Conservation (phyloP, 495 filamentous ascomycete genomes). For the Entonaema liquescens region DNA sequence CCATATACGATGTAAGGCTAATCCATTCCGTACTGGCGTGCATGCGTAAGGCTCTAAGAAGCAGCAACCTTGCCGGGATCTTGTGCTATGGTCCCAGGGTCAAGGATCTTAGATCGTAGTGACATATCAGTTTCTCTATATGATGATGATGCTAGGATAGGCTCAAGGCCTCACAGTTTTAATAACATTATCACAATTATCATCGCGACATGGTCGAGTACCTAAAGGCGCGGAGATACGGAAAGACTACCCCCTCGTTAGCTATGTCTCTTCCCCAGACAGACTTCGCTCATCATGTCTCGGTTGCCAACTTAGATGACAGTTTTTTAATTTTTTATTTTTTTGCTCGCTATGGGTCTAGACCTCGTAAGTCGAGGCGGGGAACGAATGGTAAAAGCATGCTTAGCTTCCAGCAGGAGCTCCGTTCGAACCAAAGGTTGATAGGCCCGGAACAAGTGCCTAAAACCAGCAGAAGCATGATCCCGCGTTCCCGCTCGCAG, state of each 20-base stretch:
- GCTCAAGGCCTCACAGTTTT: conserved; percentile 4
- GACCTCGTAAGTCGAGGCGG: conserved; percentile 19
- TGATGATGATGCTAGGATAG: not conserved
- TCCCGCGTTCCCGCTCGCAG: conserved; percentile 32
- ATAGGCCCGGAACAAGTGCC: not conserved
- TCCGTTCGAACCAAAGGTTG: conserved; percentile 15
- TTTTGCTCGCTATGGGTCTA: not conserved
- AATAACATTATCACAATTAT: not conserved
- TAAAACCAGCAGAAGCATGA: conserved; percentile 17
- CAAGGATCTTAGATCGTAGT: conserved; percentile 34
- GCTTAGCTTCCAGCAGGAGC: not conserved
- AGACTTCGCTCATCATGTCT: conserved; percentile 33
- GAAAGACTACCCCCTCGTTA: not conserved
- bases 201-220: conserved; percentile 1
- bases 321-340: not conserved
- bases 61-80: conserved; percentile 26
- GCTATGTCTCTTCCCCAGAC: conserved; percentile 12
- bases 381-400: not conserved
- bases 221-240: not conserved
- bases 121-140: conserved; percentile 23
- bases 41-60: conserved; percentile 9
- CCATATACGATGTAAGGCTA: conserved; percentile 6
- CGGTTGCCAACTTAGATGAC: conserved; percentile 2
- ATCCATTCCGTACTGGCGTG: conserved; percentile 20
- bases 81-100: conserved; percentile 10